Percentiles rank a stretch among this genome's conserved stretches.
These are phyloP conservation scores for Cystobasidium pallidum DNA, from an alignment of 1,284 basidiomycete species.

Conservation along the genomic window DNA sequence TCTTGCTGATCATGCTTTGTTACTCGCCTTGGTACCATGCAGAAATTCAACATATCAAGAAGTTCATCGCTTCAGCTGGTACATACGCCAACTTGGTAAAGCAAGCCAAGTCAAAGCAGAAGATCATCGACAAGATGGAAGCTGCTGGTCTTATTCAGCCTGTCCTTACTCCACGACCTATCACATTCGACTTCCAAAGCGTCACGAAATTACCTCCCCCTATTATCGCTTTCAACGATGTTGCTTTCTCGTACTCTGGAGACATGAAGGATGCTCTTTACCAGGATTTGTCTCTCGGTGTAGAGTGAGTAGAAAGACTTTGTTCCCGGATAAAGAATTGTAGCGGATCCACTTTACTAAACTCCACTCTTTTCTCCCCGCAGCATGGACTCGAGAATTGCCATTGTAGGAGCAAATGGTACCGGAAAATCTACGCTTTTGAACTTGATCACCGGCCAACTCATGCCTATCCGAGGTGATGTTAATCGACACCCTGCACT, in stretches of 20 bases:
- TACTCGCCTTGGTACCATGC: not conserved
- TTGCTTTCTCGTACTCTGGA: constrained; percentile 93
- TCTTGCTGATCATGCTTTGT: not conserved
- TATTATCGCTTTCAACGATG: constrained; percentile 92
- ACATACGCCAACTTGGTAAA: constrained; percentile 98
- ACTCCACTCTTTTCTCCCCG: constrained; percentile 2
- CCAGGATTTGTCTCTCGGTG: constrained; percentile 86
- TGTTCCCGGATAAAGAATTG: too few species aligned
- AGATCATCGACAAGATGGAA: constrained; percentile 99
- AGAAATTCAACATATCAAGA: constrained; percentile 45
- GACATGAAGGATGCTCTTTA: constrained; percentile 86
- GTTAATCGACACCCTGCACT: constrained; percentile 84
- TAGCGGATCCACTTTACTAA: too few species aligned
- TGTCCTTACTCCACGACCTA: constrained; percentile 70
- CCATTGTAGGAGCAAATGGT: constrained; percentile 98
- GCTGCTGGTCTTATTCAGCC: constrained; percentile 96
- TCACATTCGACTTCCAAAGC: constrained; percentile 96
- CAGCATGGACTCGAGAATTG: constrained; percentile 92
- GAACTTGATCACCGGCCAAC: constrained; percentile 84
- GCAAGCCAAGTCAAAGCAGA: constrained; percentile 99
- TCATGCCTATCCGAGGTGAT: constrained; percentile 82
- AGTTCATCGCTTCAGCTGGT: constrained; percentile 92
- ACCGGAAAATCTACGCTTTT: constrained; percentile 97
- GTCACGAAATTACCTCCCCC: constrained; percentile 91
- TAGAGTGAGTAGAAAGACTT: constrained; percentile 67